Conservation (phyloP, 169 alveolate genomes). For the Plasmodium inui region DNA sequence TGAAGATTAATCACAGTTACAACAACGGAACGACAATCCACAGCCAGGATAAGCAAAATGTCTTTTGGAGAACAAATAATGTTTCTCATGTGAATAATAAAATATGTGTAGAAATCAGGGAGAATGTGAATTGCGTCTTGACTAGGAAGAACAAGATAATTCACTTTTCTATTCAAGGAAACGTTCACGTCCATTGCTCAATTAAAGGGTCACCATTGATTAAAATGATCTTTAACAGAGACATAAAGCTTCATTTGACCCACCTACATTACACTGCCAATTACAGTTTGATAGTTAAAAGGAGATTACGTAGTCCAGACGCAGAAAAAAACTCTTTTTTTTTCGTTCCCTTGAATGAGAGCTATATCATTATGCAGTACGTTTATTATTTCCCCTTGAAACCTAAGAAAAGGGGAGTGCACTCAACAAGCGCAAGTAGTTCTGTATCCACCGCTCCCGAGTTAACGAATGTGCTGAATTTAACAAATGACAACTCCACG, state of each 20-base stretch:
- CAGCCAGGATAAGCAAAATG: neutral
- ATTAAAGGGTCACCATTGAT: constrained; percentile 30
- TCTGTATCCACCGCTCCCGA: neutral
- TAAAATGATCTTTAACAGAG: constrained; percentile 21
- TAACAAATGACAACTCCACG: neutral
- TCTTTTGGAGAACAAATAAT: constrained; percentile 62
- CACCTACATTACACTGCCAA: constrained; percentile 60
- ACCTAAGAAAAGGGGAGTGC: neutral
- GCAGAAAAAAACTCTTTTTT: constrained; percentile 10
- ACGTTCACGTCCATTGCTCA: constrained; percentile 8
- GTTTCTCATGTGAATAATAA: neutral
- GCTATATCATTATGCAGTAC: constrained; percentile 35
- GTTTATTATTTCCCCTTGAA: neutral
- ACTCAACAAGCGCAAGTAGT: neutral
- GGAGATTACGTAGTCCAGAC: neutral
- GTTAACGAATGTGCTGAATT: constrained; percentile 21
- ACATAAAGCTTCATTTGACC: constrained; percentile 12
- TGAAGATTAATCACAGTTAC: constrained; percentile 38
- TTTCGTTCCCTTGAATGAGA: constrained; percentile 36
- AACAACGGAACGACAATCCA: constrained; percentile 40
- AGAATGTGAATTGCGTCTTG: constrained; percentile 34
- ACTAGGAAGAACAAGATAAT: constrained; percentile 17
- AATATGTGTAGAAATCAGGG: constrained; percentile 57
- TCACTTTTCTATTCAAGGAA: constrained; percentile 39
- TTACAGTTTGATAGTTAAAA: neutral